Evolutionary conservation across 768 basidiomycete species (phyloP).

Genomic region (Lanmaoa pseudosensibilis): DNA sequence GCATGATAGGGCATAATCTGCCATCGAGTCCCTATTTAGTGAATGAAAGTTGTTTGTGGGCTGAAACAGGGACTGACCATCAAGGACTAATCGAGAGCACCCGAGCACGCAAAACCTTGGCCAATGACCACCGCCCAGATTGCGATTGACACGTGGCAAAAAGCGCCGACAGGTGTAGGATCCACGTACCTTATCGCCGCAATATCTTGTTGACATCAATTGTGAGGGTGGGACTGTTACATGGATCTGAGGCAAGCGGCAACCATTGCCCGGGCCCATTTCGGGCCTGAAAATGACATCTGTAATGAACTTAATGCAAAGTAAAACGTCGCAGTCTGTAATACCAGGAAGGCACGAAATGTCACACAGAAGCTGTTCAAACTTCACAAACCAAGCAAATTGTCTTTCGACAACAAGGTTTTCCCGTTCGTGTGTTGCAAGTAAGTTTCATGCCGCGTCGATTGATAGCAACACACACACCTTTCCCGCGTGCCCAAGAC

Average conservation of each 20-base stretch:
- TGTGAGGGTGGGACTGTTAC: not conserved
- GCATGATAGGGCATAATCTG: slow-evolving; percentile 1
- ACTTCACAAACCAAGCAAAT: not conserved
- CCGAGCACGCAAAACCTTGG: not conserved
- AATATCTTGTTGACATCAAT: not conserved
- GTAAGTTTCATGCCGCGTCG: not conserved
- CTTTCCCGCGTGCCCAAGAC: slow-evolving; percentile 1
- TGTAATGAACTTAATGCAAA: slow-evolving; percentile 1
- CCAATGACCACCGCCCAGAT: not conserved
- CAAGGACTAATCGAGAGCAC: not conserved
- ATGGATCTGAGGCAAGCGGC: slow-evolving; percentile 1
- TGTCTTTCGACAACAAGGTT: not conserved
- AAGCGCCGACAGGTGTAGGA: not conserved
- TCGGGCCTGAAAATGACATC: not conserved
- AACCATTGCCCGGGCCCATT: not conserved
- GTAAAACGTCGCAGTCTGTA: not conserved
- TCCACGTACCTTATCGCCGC: slow-evolving; percentile 2
- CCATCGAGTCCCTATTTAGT: not conserved
- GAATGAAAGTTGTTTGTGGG: not conserved
- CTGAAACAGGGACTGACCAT: slow-evolving; percentile 18
- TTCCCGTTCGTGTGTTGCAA: slow-evolving; percentile 1
- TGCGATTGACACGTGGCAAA: not conserved
- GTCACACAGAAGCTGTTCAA: not conserved
- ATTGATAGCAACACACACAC: not conserved
- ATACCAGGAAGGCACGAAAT: not conserved